Base-by-base conservation (phyloP, 306 rosid genomes). In the Inga oerstediana region DNA sequence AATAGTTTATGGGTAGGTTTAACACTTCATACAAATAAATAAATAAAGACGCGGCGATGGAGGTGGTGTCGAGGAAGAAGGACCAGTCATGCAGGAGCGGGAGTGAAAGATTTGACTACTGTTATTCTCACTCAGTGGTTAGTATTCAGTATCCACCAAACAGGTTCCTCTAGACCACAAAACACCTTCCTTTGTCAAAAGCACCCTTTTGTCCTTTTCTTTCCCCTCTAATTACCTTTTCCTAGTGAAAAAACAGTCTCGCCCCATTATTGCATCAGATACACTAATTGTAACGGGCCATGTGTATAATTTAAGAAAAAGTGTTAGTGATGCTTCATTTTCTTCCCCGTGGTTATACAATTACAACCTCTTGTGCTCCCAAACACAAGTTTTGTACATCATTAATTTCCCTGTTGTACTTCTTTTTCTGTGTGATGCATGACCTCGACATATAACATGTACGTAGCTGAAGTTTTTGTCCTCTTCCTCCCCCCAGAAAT, bases 101-200 rank as follows among this genome's bases (percentile, higher is more conserved):
- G 3, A 49, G 56, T 14, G 56, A 49, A 49, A 14, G 16, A 0
- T 49, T 1, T 14, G 56, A 49, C 56, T 15, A 14, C 17, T 2
- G 13, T 49, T 49, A 9, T 9, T 48, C 54, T 5, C 16, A 49
- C 54, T 49, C 15, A 10, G 17, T 49, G 2, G 54, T 49, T 5
- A 14, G 16, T 49, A 49, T 10, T 49, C 54, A 49, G 54, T 49
- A 13, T 48, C 84, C 30, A 79, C 89, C 86, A 80, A 90, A 80
- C 66, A 56, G 76, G 81, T 22, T 48, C 74, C 30, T 84, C 46
- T 74, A 15, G n/a, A 10, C 81, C 72, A 67, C 76, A 51, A 35
- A 75, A 71, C 64, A 8, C 3, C 24, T 56, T 56, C 27, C 12
- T 20, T 48, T 27, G 61, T 80, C 51, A 48, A 35, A 58, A n/a